Base-by-base conservation (phyloP, 768 basidiomycete species). In the Leccinum uliginosum region DNA sequence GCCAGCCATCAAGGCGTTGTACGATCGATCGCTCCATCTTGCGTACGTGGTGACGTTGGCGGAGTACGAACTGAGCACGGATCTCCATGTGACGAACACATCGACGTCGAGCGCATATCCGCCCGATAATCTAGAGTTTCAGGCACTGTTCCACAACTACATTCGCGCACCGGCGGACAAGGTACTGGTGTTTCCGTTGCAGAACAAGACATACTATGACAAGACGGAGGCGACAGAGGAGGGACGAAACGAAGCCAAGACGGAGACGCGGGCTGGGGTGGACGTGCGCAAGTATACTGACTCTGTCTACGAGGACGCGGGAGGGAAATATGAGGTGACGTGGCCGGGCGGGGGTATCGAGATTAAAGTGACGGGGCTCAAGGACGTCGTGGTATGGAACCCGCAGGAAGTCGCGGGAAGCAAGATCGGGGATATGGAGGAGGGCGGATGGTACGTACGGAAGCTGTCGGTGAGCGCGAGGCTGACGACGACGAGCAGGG, bases 351-450 rank as follows among this genome's bases (percentile, higher is more conserved):
- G 83, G 6, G 78, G 80, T 0, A 56, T 91, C 23, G 73, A 75
- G 44, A 74, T 92, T 46, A 77, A 69, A 57, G 76, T 79, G 17
- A 68, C 56, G n/a, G 78, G 81, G 44, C 74, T 91, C 60, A 87
- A 85, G 65, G 87, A 93, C 57, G 82, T 93, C 7, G 93, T 94
- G n/a, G 75, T 96, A 40, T 98, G 97, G 96, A 98, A 99, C 75
- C 96, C 97, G 7, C 84, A 84, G 63, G 77, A 75, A 30, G 83
- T 80, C 57, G 77, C 71, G 12, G 93, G 93, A 0, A 74, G 76
- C 23, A 86, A 83, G 65, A 88, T 98, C 9, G 83, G 71, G 12
- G 96, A 99, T 67, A 93, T 99, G 92, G 92, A 98, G 67, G 79
- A 81, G 6, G 80, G 81, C 0, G 96, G 95, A 69, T 95, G 91